Conservation (phyloP, 352 stramenopile species). For the Halophytophthora batemanensis region DNA sequence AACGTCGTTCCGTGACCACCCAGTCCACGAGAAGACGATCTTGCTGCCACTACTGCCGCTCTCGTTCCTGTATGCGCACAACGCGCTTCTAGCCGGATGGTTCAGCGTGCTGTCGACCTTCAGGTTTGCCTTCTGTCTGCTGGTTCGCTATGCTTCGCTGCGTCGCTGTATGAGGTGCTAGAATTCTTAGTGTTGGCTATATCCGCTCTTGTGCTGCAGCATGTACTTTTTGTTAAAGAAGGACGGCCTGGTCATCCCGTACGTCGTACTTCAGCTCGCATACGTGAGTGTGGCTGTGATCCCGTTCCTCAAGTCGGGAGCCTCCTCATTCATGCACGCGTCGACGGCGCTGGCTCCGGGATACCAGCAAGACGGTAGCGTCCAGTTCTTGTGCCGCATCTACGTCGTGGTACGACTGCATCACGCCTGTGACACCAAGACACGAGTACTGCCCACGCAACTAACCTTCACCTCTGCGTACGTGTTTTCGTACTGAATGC, state of each 20-base stretch:
- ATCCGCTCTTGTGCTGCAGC: conserved; percentile 21
- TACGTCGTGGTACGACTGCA: conserved; percentile 50
- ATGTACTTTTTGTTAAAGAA: conserved; percentile 88
- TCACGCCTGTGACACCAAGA: background rate
- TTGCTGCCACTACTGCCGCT: conserved; percentile 91
- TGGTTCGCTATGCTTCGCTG: background rate
- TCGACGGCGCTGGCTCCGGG: conserved; percentile 27
- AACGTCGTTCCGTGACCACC: background rate
- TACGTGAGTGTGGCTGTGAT: conserved; percentile 47
- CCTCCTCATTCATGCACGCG: conserved; percentile 27
- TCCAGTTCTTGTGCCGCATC: conserved; percentile 28
- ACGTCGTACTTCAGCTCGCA: conserved; percentile 55
- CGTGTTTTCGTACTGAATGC: background rate
- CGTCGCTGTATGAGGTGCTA: background rate
- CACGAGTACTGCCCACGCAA: background rate
- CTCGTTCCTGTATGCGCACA: conserved; percentile 75
- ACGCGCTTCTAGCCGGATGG: conserved; percentile 62
- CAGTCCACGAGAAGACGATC: conserved; percentile 97
- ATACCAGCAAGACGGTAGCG: conserved; percentile 31
- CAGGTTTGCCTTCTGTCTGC: conserved; percentile 38
- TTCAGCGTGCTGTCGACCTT: conserved; percentile 82
- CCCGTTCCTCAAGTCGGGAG: conserved; percentile 32
- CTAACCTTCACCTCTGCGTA: conserved; percentile 3
- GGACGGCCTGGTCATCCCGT: conserved; percentile 69
- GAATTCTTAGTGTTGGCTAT: conserved; percentile 1